A percentile compares a stretch with the other conserved stretches of the same genome.
These are phyloP conservation scores for Phaseolus lunatus DNA, from an alignment of 306 rosid genomes.

Conservation along the genomic window DNA sequence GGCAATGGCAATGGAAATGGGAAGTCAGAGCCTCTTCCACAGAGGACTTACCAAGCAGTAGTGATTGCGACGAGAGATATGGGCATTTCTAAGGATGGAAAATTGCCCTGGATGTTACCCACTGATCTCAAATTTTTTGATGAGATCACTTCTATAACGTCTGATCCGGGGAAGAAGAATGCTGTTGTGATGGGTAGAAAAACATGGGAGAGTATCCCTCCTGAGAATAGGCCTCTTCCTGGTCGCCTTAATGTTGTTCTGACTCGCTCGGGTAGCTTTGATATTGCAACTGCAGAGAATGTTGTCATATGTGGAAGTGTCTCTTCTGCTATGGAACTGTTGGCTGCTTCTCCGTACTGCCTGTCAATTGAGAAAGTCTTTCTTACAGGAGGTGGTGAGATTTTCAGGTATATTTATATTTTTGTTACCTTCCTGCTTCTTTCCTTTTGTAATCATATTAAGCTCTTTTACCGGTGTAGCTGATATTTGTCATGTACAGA, in stretches of 20 bases:
- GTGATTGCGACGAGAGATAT: slow-evolving; percentile 81
- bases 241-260: slow-evolving; percentile 94
- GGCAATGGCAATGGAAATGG: slow-evolving; percentile 61
- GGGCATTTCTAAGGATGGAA: slow-evolving; percentile 95
- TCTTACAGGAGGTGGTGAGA: slow-evolving; percentile 89
- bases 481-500: slow-evolving; percentile 58
- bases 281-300: slow-evolving; percentile 92
- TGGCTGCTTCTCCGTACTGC: slow-evolving; percentile 91
- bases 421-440: not conserved
- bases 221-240: slow-evolving; percentile 71
- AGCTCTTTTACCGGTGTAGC: slow-evolving; percentile 33
- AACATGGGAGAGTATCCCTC: slow-evolving; percentile 89
- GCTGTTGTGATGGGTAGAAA: slow-evolving; percentile 95
- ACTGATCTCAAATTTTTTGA: slow-evolving; percentile 81
- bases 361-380: slow-evolving; percentile 94
- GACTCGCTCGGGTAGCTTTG: slow-evolving; percentile 94
- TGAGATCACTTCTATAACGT: slow-evolving; percentile 65
- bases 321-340: slow-evolving; percentile 84
- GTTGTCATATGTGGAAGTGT: slow-evolving; percentile 89
- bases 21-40: slow-evolving; percentile 61
- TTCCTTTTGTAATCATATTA: slow-evolving; percentile 30
- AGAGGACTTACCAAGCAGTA: slow-evolving; percentile 89
- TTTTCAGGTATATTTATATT: slow-evolving; percentile 63
- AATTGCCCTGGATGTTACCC: slow-evolving; percentile 85
- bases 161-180: slow-evolving; percentile 86